Evolutionary conservation across 2,329 filamentous ascomycete genomes (phyloP), one percentile per base, ranked within the genome.

Genomic region (Fusarium cyanostomum): DNA sequence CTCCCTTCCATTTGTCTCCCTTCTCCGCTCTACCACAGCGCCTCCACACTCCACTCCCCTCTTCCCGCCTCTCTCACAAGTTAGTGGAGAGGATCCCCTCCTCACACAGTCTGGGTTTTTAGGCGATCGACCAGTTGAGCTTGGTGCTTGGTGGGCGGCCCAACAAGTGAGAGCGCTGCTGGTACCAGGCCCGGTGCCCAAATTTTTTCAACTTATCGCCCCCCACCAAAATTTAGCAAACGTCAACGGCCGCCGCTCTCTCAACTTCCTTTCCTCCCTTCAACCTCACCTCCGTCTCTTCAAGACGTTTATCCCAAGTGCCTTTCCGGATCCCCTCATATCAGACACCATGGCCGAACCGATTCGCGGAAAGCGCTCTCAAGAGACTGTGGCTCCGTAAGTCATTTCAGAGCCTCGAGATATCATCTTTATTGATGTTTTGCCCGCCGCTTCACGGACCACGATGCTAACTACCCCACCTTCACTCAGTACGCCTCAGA

Each of bases 401-500:
- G 85, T 85, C 57, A 43, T 51, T 52, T 58, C 52, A 48, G 55
- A 48, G 44, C 52, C 33, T 55, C 35, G 10, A 39, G 39, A 52
- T 63, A 66, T 66, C 50, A 56, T 43, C 38, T 55, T 39, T 50
- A 48, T 52, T 55, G 52, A 66, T 67, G 61, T 56, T 54, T 50
- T 68, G 69, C 59, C 62, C 64, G 52, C 58, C 35, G 56, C 48
- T 53, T 62, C 57, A 55, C 52, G 48, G 46, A 52, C 59, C 52
- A 66, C 62, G 69, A 73, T 74, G 67, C 74, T 75, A 73, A 77
- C 70, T 77, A 77, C 74, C 75, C 77, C 74, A 74, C 74, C 71
- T 72, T 72, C 78, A 95, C 69, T 68, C 79, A 98, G 95, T 74
- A 99, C 95, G 75, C 95, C 95, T 75, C 95, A 99, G 82, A 99